These are phyloP conservation scores for Agastache rugosa DNA, from an alignment of 257 asterid genomes.

Conservation along the genomic window DNA sequence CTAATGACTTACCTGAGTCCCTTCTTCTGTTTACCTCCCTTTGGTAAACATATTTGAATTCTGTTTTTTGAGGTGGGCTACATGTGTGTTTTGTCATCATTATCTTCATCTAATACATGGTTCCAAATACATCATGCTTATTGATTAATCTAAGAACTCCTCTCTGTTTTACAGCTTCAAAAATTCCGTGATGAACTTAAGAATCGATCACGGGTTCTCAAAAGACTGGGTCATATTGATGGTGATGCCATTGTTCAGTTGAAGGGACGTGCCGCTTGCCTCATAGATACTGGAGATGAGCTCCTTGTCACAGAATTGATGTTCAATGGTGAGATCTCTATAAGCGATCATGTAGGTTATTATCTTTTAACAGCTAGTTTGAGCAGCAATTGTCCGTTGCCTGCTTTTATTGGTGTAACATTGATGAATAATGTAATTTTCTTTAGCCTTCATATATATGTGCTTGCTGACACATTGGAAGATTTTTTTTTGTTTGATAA, in stretches of 20 bases:
- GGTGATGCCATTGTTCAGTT: constrained; percentile 85
- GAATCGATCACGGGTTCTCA: constrained; percentile 91
- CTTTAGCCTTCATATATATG: neutral
- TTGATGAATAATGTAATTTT: neutral
- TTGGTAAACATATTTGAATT: constrained; percentile 16
- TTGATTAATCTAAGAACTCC: constrained; percentile 17
- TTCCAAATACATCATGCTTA: constrained; percentile 11
- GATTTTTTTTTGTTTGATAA: neutral
- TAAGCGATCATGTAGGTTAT: neutral
- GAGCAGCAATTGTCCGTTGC: constrained; percentile 3
- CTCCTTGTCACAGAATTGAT: constrained; percentile 96
- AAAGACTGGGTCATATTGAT: constrained; percentile 91
- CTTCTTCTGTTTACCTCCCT: constrained; percentile 9
- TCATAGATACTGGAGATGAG: constrained; percentile 98
- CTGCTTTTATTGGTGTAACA: constrained; percentile 18
- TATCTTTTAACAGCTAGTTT: neutral
- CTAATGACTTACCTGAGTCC: constrained; percentile 9
- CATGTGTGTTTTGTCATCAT: neutral
- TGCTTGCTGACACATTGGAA: constrained; percentile 8
- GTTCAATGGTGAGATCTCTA: constrained; percentile 73
- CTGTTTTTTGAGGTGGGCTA: neutral
- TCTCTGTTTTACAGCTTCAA: constrained; percentile 74
- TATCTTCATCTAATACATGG: constrained; percentile 11
- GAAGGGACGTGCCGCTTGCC: constrained; percentile 99
- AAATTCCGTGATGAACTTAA: constrained; percentile 96